These are phyloP conservation scores for Trifolium dubium DNA, from an alignment of 306 rosid genomes.

Conservation along the genomic window DNA sequence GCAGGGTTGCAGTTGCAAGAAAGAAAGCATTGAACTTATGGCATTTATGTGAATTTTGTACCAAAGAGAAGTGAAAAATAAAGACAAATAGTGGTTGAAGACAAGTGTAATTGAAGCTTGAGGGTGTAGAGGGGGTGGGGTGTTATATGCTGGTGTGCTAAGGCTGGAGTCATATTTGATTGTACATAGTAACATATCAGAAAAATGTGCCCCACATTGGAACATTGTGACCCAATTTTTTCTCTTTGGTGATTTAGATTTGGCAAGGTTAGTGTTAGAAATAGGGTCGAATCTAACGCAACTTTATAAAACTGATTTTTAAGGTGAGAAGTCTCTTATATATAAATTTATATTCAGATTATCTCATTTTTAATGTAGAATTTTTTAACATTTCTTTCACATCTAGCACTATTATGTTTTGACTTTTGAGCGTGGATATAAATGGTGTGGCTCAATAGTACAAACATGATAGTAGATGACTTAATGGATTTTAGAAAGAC, in stretches of 20 bases:
- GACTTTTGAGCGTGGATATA: no score
- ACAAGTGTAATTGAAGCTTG: conserved; percentile 15
- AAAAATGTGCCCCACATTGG: neutral
- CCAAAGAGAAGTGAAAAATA: neutral
- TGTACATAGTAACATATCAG: neutral
- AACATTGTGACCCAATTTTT: neutral
- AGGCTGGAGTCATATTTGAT: neutral
- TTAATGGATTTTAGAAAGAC: no score
- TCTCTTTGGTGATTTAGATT: neutral
- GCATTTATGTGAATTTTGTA: conserved; percentile 38
- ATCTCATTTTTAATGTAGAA: no score
- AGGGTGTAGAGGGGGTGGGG: no score
- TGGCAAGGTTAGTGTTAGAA: neutral
- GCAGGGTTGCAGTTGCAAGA: conserved; percentile 26
- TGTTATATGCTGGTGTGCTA: neutral
- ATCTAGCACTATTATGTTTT: no score
- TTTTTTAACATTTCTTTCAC: no score
- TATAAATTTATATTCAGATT: no score
- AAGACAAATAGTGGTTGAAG: neutral
- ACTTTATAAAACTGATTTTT: no score
- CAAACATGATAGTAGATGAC: no score
- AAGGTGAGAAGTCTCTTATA: no score
- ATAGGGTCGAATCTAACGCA: no score
- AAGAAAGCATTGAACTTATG: conserved; percentile 32
- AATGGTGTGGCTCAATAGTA: no score